phyloP scores from a whole-genome alignment of 1,284 basidiomycete species.

The Cutaneotrichosporon sp. region DNA sequence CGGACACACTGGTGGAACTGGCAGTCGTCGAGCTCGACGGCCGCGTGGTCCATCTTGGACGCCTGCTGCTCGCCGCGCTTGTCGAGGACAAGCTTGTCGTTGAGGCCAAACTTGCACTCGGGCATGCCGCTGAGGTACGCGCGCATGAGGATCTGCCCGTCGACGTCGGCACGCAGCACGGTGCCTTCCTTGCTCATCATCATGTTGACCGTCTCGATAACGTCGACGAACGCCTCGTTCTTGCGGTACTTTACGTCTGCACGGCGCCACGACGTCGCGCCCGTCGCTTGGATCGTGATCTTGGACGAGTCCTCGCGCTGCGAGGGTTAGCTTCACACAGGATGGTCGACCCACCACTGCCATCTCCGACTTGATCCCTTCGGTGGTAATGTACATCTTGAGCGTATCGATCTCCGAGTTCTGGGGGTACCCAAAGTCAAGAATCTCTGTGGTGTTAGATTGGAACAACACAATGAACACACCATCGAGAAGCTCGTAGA shows the following conservation, averaged over 20 bases:
- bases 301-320: conserved; percentile 89
- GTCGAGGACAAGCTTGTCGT: conserved; percentile 95
- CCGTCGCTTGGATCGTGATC: conserved; percentile 93
- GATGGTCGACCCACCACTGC: conserved; percentile 58
- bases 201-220: conserved; percentile 92
- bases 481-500: conserved; percentile 95
- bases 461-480: conserved; percentile 22
- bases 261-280: conserved; percentile 86
- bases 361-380: conserved; percentile 80
- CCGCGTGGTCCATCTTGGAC: conserved; percentile 55
- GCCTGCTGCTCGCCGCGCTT: conserved; percentile 62
- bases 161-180: conserved; percentile 90
- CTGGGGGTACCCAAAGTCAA: conserved; percentile 99
- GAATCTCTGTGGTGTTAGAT: conserved; percentile 65
- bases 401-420: conserved; percentile 97
- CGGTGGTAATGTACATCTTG: conserved; percentile 96
- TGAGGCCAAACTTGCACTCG: conserved; percentile 96
- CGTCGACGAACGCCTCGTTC: conserved; percentile 97
- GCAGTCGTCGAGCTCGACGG: conserved; percentile 94
- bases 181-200: conserved; percentile 95
- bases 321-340: conserved; percentile 9
- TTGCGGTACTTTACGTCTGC: conserved; percentile 96
- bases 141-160: conserved; percentile 96
- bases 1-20: conserved; percentile 98
- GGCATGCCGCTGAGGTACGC: conserved; percentile 94